Conservation (phyloP, 768 basidiomycete species). For the Tephrocybe sp. region DNA sequence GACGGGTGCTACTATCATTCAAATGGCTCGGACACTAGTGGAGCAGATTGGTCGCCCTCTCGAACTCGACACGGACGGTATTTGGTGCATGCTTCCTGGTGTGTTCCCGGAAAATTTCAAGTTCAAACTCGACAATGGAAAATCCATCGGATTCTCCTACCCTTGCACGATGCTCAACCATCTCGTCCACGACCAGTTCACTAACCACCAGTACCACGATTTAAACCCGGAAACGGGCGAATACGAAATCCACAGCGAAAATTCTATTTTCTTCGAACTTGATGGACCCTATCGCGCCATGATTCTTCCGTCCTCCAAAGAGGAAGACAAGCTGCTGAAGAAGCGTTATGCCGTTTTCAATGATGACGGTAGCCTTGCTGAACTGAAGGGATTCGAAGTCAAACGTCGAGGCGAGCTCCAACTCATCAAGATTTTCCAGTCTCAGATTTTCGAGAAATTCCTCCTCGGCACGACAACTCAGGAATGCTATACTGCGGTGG, state of each 20-base stretch:
- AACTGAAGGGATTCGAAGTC: conserved; percentile 98
- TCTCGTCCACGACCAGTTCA: conserved; percentile 91
- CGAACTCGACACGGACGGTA: conserved; percentile 97
- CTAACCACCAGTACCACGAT: conserved; percentile 97
- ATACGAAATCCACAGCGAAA: conserved; percentile 87
- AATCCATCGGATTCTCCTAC: conserved; percentile 87
- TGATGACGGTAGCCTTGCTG: conserved; percentile 95
- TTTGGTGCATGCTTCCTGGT: conserved; percentile 99
- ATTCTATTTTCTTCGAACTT: conserved; percentile 99
- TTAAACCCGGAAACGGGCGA: conserved; percentile 81
- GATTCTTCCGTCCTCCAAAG: conserved; percentile 98
- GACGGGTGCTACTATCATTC: conserved; percentile 96
- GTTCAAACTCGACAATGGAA: conserved; percentile 86
- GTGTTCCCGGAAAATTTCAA: conserved; percentile 98
- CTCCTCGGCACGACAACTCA: conserved; percentile 88
- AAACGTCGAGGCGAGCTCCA: conserved; percentile 97
- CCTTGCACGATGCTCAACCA: conserved; percentile 99
- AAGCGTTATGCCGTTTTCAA: conserved; percentile 99
- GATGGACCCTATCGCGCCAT: conserved; percentile 99
- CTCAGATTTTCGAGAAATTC: conserved; percentile 97
- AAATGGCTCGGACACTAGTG: conserved; percentile 96
- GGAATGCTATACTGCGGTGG: conserved; percentile 94
- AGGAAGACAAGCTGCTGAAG: conserved; percentile 97
- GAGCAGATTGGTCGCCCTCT: conserved; percentile 97
- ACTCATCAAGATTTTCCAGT: conserved; percentile 99